Conservation (phyloP, 2,329 filamentous ascomycete species). For the Ilyonectria mors-panacis region DNA sequence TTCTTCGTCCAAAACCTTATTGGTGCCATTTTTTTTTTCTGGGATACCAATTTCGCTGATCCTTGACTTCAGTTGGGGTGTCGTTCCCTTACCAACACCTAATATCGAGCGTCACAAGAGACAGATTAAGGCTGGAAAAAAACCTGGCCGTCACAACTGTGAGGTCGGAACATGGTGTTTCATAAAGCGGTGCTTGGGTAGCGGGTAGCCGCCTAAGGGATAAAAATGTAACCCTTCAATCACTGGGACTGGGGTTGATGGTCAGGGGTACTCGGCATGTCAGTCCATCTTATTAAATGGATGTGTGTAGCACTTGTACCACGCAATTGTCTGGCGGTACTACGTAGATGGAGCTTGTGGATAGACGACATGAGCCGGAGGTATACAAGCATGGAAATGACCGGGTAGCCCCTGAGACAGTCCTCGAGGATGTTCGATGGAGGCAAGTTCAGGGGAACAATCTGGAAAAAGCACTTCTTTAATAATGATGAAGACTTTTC, state of each 20-base stretch:
- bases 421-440: too few relatives aligned
- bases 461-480: neutral
- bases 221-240: constrained; percentile 24
- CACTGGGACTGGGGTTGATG: constrained; percentile 11
- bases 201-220: constrained; percentile 4
- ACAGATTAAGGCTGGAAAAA: neutral
- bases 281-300: constrained; percentile 13
- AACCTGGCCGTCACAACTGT: neutral
- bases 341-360: neutral
- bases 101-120: neutral
- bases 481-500: neutral
- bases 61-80: too few relatives aligned
- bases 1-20: too few relatives aligned
- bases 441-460: neutral
- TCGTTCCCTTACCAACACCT: too few relatives aligned
- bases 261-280: constrained; percentile 10
- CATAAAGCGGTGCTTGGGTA: constrained; percentile 17
- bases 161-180: constrained; percentile 10
- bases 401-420: neutral
- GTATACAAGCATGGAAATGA: neutral
- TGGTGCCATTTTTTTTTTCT: too few relatives aligned
- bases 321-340: neutral
- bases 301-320: neutral
- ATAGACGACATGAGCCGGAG: neutral
- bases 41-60: too few relatives aligned